phyloP scores from a whole-genome alignment of 106 monocot species.

The Apostasia shenzhenica region DNA sequence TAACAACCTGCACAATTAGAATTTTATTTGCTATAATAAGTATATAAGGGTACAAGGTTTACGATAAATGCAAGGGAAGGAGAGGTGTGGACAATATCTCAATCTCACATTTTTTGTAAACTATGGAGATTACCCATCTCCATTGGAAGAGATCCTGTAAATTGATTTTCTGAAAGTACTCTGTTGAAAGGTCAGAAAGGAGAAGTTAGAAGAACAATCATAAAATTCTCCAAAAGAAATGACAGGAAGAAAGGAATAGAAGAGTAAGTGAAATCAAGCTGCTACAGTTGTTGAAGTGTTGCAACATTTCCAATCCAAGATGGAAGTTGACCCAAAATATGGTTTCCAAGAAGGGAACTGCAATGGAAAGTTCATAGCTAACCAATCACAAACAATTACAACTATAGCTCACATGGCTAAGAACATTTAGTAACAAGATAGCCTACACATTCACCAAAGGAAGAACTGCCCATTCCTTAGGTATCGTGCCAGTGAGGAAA shows the following conservation, averaged over 20 bases:
- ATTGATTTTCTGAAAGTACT: slow-evolving; percentile 5
- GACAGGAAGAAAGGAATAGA: not conserved
- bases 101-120: slow-evolving; percentile 4
- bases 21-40: not conserved
- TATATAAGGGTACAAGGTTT: not conserved
- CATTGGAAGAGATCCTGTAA: slow-evolving; percentile 9
- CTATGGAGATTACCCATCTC: slow-evolving; percentile 3
- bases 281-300: slow-evolving; percentile 4
- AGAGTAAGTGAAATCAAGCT: not conserved
- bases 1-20: not conserved
- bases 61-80: not conserved
- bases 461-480: slow-evolving; percentile 13
- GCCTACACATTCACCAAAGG: slow-evolving; percentile 14
- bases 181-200: not conserved
- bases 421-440: no score
- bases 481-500: slow-evolving; percentile 19
- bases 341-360: slow-evolving; percentile 12
- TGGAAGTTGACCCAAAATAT: slow-evolving; percentile 3
- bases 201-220: not conserved
- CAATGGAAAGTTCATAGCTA: not conserved
- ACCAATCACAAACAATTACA: not conserved
- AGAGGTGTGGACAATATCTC: not conserved
- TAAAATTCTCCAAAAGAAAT: not conserved
- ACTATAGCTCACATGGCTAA: no score
- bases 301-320: slow-evolving; percentile 10